These are phyloP conservation scores for Boletellus ananas DNA, from an alignment of 768 basidiomycete genomes.

Conservation along the genomic window DNA sequence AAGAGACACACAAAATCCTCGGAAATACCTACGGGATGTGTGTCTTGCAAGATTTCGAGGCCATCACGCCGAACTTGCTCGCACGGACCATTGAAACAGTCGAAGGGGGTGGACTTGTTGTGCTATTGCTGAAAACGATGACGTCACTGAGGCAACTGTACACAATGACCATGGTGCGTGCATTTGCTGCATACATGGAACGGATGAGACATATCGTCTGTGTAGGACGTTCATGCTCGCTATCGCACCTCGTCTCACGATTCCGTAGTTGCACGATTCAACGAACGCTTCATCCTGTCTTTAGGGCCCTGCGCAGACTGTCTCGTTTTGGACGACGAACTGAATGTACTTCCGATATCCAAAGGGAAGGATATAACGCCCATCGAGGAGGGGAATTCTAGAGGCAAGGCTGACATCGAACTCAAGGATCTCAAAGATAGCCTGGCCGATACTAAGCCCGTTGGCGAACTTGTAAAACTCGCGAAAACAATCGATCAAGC, in stretches of 20 bases:
- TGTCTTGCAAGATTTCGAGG: constrained; percentile 96
- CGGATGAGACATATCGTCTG: neutral
- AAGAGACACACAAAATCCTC: constrained; percentile 93
- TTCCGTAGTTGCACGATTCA: constrained; percentile 89
- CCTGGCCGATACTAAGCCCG: constrained; percentile 77
- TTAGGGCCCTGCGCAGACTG: constrained; percentile 92
- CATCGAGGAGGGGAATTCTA: constrained; percentile 47
- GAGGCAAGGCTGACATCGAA: constrained; percentile 54
- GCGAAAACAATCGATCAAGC: constrained; percentile 94
- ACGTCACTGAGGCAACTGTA: constrained; percentile 87
- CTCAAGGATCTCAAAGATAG: constrained; percentile 76
- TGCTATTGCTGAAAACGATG: constrained; percentile 93
- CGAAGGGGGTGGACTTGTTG: constrained; percentile 88
- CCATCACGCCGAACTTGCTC: constrained; percentile 94
- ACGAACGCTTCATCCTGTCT: constrained; percentile 97
- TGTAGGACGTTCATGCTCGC: constrained; percentile 89
- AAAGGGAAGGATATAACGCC: constrained; percentile 88
- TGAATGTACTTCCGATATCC: constrained; percentile 95
- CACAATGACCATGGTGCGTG: constrained; percentile 73
- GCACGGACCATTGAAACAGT: constrained; percentile 98
- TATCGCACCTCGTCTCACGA: constrained; percentile 92
- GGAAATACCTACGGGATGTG: constrained; percentile 99
- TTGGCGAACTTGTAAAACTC: constrained; percentile 85
- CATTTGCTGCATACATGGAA: neutral
- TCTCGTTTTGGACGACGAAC: constrained; percentile 93